Conservation (phyloP, 306 rosid species). For the Ammopiptanthus mongolicus region DNA sequence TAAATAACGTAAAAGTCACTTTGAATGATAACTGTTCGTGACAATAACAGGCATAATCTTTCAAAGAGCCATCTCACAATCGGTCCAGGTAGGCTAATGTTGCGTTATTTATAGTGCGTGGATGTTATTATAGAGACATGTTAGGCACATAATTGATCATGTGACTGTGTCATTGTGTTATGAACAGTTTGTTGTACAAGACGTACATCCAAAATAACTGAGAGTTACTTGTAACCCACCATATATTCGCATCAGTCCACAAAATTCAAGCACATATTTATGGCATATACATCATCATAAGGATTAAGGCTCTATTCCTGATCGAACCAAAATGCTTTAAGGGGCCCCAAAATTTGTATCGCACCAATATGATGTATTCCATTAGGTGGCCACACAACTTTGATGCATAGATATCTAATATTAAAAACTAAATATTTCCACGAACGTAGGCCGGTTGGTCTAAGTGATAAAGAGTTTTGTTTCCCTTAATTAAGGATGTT, state of each 20-base stretch:
- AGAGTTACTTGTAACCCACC: conserved; percentile 18
- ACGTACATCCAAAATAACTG: background rate
- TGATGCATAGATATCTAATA: background rate
- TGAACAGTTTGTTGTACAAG: background rate
- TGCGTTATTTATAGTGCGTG: background rate
- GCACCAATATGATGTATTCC: background rate
- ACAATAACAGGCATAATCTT: background rate
- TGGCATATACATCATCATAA: background rate
- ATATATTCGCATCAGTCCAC: background rate
- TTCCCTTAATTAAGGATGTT: too few species aligned
- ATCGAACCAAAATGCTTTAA: background rate
- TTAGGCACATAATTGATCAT: conserved; percentile 6
- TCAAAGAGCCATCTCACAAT: background rate
- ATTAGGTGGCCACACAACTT: background rate
- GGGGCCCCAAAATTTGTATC: conserved; percentile 7
- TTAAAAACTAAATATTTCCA: background rate
- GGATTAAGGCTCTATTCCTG: background rate
- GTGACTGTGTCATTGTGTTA: background rate
- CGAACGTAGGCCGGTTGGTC: too few species aligned
- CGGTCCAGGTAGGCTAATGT: background rate
- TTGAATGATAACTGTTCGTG: background rate
- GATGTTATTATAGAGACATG: background rate
- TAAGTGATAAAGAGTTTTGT: too few species aligned
- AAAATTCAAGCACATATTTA: conserved; percentile 5
- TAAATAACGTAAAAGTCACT: background rate